A percentile compares a stretch with the other conserved stretches of the same genome.
Evolutionary conservation across 164 flowering plant genomes (phyloP).

Genomic region (Santalum album): DNA sequence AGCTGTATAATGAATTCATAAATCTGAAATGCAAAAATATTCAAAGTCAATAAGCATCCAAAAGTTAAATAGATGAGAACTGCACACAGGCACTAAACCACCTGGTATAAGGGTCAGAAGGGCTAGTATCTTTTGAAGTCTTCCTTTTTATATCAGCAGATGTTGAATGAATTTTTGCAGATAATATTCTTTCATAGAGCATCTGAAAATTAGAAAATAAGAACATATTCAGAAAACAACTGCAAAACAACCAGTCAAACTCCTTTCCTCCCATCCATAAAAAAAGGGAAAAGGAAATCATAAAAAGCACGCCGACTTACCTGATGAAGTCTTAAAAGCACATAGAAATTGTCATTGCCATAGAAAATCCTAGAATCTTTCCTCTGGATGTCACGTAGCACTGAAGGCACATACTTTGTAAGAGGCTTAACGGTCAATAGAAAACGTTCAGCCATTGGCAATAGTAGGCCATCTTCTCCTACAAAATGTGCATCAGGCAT

Average conservation of each 20-base stretch:
- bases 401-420: slow-evolving; percentile 32
- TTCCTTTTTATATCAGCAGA: slow-evolving; percentile 38
- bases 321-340: slow-evolving; percentile 62
- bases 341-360: slow-evolving; percentile 55
- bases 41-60: neutral
- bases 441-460: slow-evolving; percentile 37
- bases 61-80: neutral
- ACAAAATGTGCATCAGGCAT: slow-evolving; percentile 25
- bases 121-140: slow-evolving; percentile 24
- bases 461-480: slow-evolving; percentile 26
- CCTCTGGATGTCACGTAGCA: slow-evolving; percentile 13
- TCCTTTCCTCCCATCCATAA: neutral
- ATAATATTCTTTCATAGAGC: slow-evolving; percentile 49
- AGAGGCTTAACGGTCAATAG: slow-evolving; percentile 42
- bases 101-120: slow-evolving; percentile 41
- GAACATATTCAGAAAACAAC: neutral
- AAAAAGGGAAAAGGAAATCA: neutral
- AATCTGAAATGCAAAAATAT: slow-evolving; percentile 31
- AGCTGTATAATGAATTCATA: slow-evolving; percentile 40
- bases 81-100: slow-evolving; percentile 6
- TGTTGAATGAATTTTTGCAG: slow-evolving; percentile 41
- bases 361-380: slow-evolving; percentile 37
- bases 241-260: neutral
- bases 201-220: slow-evolving; percentile 18
- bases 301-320: slow-evolving; percentile 21